A percentile compares a stretch with the other conserved stretches of the same genome.
Evolutionary conservation across 495 filamentous ascomycete genomes (phyloP).

Genomic region (Oidiodendron maius): DNA sequence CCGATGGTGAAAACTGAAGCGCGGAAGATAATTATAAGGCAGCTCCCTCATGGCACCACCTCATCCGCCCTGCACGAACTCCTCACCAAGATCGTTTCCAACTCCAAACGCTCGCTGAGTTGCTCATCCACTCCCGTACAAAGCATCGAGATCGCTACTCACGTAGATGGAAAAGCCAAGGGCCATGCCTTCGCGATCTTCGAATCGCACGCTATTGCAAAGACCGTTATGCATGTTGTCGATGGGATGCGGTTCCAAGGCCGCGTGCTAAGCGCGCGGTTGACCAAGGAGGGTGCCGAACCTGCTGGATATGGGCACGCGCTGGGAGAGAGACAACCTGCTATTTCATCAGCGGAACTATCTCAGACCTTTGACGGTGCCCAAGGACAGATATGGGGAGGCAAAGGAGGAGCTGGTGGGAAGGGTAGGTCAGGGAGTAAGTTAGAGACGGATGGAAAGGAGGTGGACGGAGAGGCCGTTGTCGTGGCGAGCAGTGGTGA

Average conservation of each 20-base stretch:
- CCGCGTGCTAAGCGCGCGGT: neutral
- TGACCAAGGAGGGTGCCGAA: slow-evolving; percentile 12
- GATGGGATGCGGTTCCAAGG: slow-evolving; percentile 6
- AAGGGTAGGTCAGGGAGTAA: too few species aligned
- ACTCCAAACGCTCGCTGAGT: neutral
- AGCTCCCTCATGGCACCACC: slow-evolving; percentile 3
- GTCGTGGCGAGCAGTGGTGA: too few species aligned
- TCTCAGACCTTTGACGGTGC: too few species aligned
- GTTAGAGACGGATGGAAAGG: too few species aligned
- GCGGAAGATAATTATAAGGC: slow-evolving; percentile 16
- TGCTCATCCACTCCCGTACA: neutral
- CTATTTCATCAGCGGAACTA: too few species aligned
- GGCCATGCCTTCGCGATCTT: slow-evolving; percentile 13
- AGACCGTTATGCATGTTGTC: slow-evolving; percentile 3
- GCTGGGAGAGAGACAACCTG: too few species aligned
- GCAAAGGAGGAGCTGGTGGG: too few species aligned
- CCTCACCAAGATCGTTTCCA: neutral
- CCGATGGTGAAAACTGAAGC: slow-evolving; percentile 6
- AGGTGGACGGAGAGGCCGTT: neutral
- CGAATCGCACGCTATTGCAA: slow-evolving; percentile 6
- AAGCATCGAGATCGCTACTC: slow-evolving; percentile 3
- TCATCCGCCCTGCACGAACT: neutral
- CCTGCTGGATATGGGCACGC: neutral
- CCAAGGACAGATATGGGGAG: too few species aligned
- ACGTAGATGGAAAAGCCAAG: slow-evolving; percentile 5